Conservation (phyloP, 768 basidiomycete genomes). For the Auricularia sp. region DNA sequence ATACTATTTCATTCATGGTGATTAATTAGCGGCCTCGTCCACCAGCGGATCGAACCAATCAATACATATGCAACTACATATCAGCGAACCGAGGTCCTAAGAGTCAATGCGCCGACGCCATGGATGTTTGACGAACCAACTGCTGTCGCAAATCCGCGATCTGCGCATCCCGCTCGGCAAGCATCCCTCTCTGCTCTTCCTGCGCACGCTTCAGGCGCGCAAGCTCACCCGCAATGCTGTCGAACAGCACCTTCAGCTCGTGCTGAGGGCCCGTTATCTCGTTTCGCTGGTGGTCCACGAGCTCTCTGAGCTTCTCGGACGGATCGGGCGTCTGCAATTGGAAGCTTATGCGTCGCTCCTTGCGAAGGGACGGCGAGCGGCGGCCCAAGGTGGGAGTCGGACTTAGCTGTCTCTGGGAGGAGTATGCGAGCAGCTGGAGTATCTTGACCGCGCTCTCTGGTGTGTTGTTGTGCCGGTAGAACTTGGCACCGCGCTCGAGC, state of each 20-base stretch:
- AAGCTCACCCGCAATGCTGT: not conserved
- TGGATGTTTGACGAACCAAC: no score
- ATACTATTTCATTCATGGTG: no score
- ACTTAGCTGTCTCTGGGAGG: no score
- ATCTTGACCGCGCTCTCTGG: not conserved
- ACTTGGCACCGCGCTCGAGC: not conserved
- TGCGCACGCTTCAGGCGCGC: not conserved
- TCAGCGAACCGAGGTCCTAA: no score
- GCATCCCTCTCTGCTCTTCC: not conserved
- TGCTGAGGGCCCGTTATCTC: not conserved
- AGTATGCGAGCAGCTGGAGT: not conserved
- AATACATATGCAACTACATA: no score
- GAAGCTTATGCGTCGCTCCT: no score
- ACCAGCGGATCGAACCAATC: no score
- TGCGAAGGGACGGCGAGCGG: no score
- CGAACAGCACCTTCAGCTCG: not conserved
- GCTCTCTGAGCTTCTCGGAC: not conserved
- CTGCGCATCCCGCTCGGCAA: not conserved
- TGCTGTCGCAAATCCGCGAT: not conserved
- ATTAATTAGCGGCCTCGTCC: no score
- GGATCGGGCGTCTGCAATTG: no score
- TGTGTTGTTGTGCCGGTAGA: not conserved
- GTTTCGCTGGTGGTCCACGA: not conserved
- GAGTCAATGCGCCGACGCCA: no score
- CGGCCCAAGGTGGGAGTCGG: no score